Conservation (phyloP, 495 filamentous ascomycete species). For the Xylaria castorea region DNA sequence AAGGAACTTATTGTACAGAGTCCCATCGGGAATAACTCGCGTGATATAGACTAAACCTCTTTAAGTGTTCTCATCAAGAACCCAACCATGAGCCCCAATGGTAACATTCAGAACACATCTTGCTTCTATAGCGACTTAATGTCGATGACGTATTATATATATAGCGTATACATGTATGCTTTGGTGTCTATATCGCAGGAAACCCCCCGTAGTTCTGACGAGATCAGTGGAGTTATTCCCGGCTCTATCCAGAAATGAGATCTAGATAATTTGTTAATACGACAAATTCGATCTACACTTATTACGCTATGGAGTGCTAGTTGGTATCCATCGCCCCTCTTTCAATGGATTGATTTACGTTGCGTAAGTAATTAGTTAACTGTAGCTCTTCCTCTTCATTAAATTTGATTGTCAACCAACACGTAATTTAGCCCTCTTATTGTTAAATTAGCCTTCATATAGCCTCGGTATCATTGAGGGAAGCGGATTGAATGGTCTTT, state of each 20-base stretch:
- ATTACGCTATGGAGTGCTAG: not conserved
- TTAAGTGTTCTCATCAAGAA: not conserved
- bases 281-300: not conserved
- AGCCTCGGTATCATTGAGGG: not conserved
- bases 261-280: not conserved
- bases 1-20: not conserved
- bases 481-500: not conserved
- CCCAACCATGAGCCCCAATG: not conserved
- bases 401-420: not conserved
- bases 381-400: not conserved
- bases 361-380: not conserved
- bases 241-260: not conserved
- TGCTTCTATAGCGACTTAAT: not conserved
- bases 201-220: not conserved
- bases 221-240: not conserved
- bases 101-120: not conserved
- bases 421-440: not conserved
- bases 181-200: not conserved
- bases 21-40: constrained; percentile 1
- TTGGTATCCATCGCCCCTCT: constrained; percentile 1
- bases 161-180: not conserved
- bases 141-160: not conserved
- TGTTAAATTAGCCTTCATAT: not conserved
- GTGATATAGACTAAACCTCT: not conserved
- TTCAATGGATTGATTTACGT: constrained; percentile 5